Conservation (phyloP, 257 asterid genomes). For the Rubia yunnanensis region DNA sequence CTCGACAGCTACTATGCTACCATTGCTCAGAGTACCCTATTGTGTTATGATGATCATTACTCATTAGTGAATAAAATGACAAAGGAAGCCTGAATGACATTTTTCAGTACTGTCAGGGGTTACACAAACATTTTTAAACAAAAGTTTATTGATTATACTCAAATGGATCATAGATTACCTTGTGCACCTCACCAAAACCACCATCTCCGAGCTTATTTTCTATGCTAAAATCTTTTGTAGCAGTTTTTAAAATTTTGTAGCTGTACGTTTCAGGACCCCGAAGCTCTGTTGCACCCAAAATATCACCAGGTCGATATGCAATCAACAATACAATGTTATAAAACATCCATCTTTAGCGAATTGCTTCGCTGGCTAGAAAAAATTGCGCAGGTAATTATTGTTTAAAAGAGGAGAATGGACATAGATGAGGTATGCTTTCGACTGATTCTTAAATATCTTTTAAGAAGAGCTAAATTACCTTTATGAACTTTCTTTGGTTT, state of each 20-base stretch:
- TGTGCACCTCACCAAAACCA: constrained; percentile 70
- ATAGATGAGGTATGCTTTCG: background rate
- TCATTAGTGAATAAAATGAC: background rate
- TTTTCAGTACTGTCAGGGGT: background rate
- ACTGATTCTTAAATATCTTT: background rate
- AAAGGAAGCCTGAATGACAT: background rate
- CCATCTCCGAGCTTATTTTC: constrained; percentile 78
- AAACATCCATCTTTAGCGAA: background rate
- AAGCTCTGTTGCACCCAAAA: constrained; percentile 63
- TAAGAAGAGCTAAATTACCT: constrained; percentile 21
- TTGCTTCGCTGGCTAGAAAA: background rate
- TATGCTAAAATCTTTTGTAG: constrained; percentile 56
- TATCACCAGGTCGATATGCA: constrained; percentile 29
- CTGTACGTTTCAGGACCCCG: constrained; percentile 63
- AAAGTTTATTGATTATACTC: too few relatives aligned
- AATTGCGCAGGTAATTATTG: background rate
- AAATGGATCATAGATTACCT: constrained; percentile 49
- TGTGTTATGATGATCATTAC: background rate
- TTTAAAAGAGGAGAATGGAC: background rate
- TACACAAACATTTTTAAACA: background rate
- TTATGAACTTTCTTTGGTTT: constrained; percentile 30
- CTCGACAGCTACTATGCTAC: constrained; percentile 65
- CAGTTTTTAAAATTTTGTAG: constrained; percentile 52
- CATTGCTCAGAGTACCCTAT: constrained; percentile 70
- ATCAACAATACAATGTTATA: background rate